Base-by-base conservation (phyloP, 2,329 filamentous ascomycete genomes). In the Penicillium sp. region DNA sequence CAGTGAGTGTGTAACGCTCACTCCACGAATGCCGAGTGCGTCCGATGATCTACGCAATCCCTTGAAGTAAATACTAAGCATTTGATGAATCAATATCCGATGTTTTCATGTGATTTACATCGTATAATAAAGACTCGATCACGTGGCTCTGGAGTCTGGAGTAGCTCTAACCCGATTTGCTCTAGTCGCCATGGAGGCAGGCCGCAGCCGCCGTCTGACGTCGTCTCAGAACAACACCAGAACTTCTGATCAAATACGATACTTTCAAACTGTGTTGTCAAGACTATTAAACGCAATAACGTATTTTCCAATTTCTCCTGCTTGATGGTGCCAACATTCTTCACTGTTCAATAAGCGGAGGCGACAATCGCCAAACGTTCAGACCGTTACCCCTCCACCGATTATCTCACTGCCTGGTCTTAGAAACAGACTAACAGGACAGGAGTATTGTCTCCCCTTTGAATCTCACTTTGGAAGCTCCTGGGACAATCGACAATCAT, bases 401-500 rank as follows among this genome's bases (percentile, higher is more conserved):
- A 23, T 18, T 43, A 43, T 43, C 40, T 43, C n/a, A 21, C 40
- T 43, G 40, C 40, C 40, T 43, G 40, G 18, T 23, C 40, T 5
- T 43, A 3, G 18, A 18, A 12, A 35, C 21, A 21, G 11, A 20
- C 24, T 16, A 21, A n/a, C n/a, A 49, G 35, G 47, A 21, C 35
- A 52, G 12, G 21, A 51, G 16, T 16, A 20, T 20, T 24, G n/a
- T 33, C n/a, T 30, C 49, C n/a, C 28, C 8, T 11, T 51, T 28
- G 7, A 23, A 12, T 38, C 6, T 38, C 16, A 20, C 21, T 21
- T 43, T 38, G 18, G 11, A 51, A 46, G 51, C 18, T 3, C 33
- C 49, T 33, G 5, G 28, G 26, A 40, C 4, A 23, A 12, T 50
- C 24, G 23, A 3, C 30, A 23, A 38, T 42, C 61, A 97, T 99